Conservation (phyloP, 2,329 filamentous ascomycete genomes). For the Paecilomyces formosus region DNA sequence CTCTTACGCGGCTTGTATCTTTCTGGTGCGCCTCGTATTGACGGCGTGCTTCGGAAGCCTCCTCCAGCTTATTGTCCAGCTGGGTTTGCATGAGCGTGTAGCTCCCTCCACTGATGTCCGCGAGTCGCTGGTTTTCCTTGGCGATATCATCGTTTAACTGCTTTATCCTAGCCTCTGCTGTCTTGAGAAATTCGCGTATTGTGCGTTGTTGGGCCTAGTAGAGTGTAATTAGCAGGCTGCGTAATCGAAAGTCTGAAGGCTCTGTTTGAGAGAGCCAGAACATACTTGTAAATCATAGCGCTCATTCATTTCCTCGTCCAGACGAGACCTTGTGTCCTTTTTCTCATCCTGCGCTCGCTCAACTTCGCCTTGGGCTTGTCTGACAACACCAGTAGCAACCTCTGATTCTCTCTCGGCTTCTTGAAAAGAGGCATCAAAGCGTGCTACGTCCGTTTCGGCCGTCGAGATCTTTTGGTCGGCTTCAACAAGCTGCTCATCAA, state of each 20-base stretch:
- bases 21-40: constrained; percentile 35
- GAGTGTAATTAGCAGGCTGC: constrained; percentile 8
- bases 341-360: constrained; percentile 42
- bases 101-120: constrained; percentile 61
- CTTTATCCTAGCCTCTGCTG: constrained; percentile 38
- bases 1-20: constrained; percentile 26
- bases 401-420: constrained; percentile 31
- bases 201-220: constrained; percentile 58
- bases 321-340: constrained; percentile 42
- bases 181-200: constrained; percentile 53
- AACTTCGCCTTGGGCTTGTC: constrained; percentile 37
- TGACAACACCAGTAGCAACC: constrained; percentile 34
- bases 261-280: not conserved
- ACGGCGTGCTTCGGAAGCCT: constrained; percentile 38
- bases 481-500: constrained; percentile 28
- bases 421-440: constrained; percentile 41
- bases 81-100: constrained; percentile 55
- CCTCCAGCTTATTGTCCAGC: constrained; percentile 51
- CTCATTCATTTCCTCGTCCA: constrained; percentile 47
- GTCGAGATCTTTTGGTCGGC: constrained; percentile 43
- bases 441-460: constrained; percentile 34
- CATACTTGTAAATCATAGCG: constrained; percentile 46
- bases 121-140: constrained; percentile 49
- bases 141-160: constrained; percentile 39
- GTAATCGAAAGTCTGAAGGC: constrained; percentile 9